Base-by-base conservation (phyloP, 345 rosid species). In the Draba incana region DNA sequence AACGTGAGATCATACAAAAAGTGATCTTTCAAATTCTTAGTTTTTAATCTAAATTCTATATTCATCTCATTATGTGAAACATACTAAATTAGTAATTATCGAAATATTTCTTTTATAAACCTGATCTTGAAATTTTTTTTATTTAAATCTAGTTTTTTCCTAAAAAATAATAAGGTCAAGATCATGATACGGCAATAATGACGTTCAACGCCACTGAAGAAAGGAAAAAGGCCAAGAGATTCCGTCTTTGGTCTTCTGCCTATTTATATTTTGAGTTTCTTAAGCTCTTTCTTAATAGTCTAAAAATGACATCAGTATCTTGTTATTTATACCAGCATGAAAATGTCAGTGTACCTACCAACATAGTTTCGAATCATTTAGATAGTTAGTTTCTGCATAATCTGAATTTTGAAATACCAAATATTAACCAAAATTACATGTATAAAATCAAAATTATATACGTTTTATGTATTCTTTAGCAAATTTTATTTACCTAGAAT, bases 161-260 rank as follows among this genome's bases (percentile, higher is more conserved):
- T 16, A 10, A 15, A 43, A 20, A 7, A 70, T 54, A 71, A 44
- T 25, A 0, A 55, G 62, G 35, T 63, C 33, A 71, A 55, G 48
- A 35, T 55, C 63, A 63, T 71, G 43, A 55, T 63, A 71, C 50
- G 43, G 64, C 64, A 63, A 71, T 71, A 41, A 63, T 71, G 64
- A 71, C 75, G 57, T 55, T 71, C 64, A 71, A 71, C 69, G 69
- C 75, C 64, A 44, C 33, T 54, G 50, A 46, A 45, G 56, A 62
- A 62, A 62, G 41, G n/a, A 44, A 52, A 71, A 71, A 28, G 24
- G 33, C 50, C 23, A 37, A 62, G 23, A 62, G 75, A 62, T 62
- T 71, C 69, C 48, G 4, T 55, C 56, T 53, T 37, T 27, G 42
- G 62, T 71, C 75, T 71, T 71, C 20, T 20, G 10, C 24, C 12